Conservation (phyloP, 345 rosid species). For the Moringa oleifera region DNA sequence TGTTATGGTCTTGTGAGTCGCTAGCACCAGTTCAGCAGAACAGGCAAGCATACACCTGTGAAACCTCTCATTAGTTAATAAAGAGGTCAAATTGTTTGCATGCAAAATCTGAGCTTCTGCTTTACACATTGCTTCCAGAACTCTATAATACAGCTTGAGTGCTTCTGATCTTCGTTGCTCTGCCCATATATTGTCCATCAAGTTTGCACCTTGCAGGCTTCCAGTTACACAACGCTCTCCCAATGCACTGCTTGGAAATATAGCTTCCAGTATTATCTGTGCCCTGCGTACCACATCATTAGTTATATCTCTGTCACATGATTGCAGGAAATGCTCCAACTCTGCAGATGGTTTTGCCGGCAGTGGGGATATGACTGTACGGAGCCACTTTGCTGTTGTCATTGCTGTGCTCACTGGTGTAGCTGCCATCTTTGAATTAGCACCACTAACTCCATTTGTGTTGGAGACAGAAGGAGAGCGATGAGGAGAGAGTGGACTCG, state of each 20-base stretch:
- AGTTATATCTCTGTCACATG: constrained; percentile 82
- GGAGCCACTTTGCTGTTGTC: constrained; percentile 99
- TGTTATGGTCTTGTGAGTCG: constrained; percentile 89
- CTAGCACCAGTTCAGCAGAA: constrained; percentile 91
- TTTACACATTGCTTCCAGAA: constrained; percentile 90
- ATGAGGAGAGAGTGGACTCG: constrained; percentile 81
- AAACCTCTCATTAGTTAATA: constrained; percentile 91
- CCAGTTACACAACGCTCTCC: constrained; percentile 64
- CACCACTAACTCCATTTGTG: constrained; percentile 45
- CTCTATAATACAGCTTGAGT: constrained; percentile 80
- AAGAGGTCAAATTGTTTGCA: constrained; percentile 75
- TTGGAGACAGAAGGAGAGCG: constrained; percentile 70
- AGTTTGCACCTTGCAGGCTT: constrained; percentile 58
- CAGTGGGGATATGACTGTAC: constrained; percentile 72
- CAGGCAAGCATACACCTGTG: constrained; percentile 98
- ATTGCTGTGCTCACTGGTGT: constrained; percentile 92
- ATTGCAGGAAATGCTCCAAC: constrained; percentile 60
- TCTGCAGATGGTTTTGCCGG: constrained; percentile 71
- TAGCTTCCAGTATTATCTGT: constrained; percentile 82
- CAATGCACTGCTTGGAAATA: constrained; percentile 69
- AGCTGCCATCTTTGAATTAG: constrained; percentile 50
- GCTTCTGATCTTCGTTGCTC: constrained; percentile 88
- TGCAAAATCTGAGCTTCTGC: constrained; percentile 87
- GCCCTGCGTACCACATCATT: constrained; percentile 76
- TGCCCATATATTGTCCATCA: constrained; percentile 96